Evolutionary conservation across 2,329 filamentous ascomycete genomes (phyloP), one percentile per base, ranked within the genome.

Genomic region (Trichophaea hybrida): DNA sequence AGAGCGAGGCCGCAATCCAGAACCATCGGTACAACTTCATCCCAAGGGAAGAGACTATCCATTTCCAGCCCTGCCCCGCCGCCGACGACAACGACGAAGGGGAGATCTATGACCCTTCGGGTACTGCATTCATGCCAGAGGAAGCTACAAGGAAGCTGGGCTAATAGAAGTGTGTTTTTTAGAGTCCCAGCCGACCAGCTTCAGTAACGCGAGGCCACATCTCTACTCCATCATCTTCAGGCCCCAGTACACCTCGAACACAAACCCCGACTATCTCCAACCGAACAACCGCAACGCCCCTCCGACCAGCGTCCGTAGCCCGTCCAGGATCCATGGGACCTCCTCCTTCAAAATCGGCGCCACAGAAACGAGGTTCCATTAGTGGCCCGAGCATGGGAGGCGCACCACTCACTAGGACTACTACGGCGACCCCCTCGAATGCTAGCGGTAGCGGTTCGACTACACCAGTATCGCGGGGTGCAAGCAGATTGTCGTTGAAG

Each of bases 311-410:
- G 34, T 10, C 50, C 12, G 50, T n/a, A 8, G 24, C 15, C 15
- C 13, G 63, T 4, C 58, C 59, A 10, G 63, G 61, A 32, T 65
- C 65, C n/a, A 66, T 66, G 61, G 65, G 64, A 4, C 66, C 62
- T 5, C 65, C 65, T 3, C 43, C 38, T n/a, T 24, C 55, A 32
- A 51, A 52, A 10, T 34, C 59, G 57, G 55, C 50, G 37, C 61
- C 17, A 31, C 48, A 17, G 56, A 58, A 58, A 38, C 61, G 63
- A 38, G 38, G 56, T 37, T 63, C 63, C 34, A 63, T 53, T 10
- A 53, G 50, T 24, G 50, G 50, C 24, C 10, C 15, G n/a, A 51
- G 15, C n/a, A 32, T 12, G n/a, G n/a, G 60, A 37, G 62, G 59
- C 31, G 50, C 50, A 7, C 37, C 62, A 37, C 63, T 61, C 49